A percentile compares a stretch with the other conserved stretches of the same genome.
These are phyloP conservation scores for Carex parvula DNA, from an alignment of 176 grass and related monocot genomes.

Conservation along the genomic window DNA sequence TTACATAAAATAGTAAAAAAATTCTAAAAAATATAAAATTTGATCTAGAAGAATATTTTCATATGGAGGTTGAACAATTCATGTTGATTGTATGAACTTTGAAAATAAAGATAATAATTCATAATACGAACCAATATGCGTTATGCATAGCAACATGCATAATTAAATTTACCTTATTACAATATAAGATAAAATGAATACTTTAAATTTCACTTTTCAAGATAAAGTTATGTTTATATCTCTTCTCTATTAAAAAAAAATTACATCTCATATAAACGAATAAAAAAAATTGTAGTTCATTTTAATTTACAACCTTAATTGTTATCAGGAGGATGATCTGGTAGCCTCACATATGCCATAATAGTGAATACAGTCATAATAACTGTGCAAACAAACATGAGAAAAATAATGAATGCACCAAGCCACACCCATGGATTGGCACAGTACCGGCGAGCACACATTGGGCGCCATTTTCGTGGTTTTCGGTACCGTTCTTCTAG, in stretches of 20 bases:
- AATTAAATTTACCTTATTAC: no score
- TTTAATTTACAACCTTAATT: background rate
- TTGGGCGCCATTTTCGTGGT: background rate
- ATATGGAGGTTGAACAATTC: no score
- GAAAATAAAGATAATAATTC: no score
- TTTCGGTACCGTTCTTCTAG: conserved; percentile 19
- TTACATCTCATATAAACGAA: background rate
- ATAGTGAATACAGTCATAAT: conserved; percentile 28
- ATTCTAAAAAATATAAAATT: no score
- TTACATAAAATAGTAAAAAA: no score
- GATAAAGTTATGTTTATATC: background rate
- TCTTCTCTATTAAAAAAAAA: background rate
- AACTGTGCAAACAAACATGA: conserved; percentile 23
- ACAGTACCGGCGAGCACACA: conserved; percentile 4
- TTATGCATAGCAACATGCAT: no score
- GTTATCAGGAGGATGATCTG: background rate
- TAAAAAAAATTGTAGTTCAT: background rate
- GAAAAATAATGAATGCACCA: background rate
- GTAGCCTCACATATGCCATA: conserved; percentile 22
- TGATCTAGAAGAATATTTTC: no score
- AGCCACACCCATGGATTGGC: conserved; percentile 23
- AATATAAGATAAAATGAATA: no score
- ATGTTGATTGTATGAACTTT: no score
- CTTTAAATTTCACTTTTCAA: background rate
- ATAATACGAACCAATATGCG: no score